These are phyloP conservation scores for Magnaporthiopsis rhizophila DNA, from an alignment of 2,329 filamentous ascomycete genomes.

Conservation along the genomic window DNA sequence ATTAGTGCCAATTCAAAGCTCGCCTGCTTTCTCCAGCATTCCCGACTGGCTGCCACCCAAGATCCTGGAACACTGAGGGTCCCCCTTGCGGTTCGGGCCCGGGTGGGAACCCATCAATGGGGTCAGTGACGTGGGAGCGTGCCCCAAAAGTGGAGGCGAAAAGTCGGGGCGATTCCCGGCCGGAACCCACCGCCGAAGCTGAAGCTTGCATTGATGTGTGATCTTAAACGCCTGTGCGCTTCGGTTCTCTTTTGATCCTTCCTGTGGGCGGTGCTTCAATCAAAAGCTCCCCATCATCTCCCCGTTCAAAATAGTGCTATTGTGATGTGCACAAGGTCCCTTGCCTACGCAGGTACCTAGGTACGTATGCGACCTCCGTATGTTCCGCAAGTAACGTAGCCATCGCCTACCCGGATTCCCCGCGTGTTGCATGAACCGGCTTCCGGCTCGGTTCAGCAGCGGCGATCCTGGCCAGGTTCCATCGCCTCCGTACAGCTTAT, in stretches of 20 bases:
- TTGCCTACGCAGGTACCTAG: no score
- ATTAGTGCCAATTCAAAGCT: no score
- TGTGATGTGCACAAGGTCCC: neutral
- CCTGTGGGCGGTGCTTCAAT: no score
- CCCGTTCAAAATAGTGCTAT: neutral
- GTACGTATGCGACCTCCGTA: neutral
- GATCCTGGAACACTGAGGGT: no score
- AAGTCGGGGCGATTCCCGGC: neutral
- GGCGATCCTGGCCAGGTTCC: neutral
- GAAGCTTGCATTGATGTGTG: conserved; percentile 17
- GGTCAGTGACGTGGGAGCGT: conserved; percentile 9
- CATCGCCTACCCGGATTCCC: neutral
- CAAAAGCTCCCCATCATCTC: no score
- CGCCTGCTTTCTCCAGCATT: no score
- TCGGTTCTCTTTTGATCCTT: no score
- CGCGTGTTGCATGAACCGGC: neutral
- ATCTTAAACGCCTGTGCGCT: conserved; percentile 6
- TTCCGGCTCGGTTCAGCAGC: neutral
- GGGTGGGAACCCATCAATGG: neutral
- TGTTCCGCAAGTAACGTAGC: neutral
- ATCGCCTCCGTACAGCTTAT: neutral
- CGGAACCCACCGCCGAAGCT: no score
- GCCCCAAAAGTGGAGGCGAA: neutral
- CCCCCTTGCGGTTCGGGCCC: neutral
- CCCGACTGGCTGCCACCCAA: no score